Base-by-base conservation (phyloP, 2,329 filamentous ascomycete genomes). In the Epichloe elymi region DNA sequence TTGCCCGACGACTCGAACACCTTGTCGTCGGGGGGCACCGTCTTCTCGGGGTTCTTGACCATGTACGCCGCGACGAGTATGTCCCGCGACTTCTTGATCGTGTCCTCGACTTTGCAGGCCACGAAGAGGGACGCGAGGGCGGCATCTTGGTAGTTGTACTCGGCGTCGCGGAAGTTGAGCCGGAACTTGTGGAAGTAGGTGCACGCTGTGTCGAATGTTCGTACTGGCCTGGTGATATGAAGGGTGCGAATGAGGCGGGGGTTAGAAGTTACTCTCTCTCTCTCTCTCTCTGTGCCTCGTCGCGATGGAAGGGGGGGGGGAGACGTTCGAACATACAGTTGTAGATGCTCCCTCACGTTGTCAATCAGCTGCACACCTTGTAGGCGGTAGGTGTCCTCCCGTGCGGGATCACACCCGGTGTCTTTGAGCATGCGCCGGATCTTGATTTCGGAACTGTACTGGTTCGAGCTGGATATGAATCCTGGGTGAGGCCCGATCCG, bases 31-130 rank as follows among this genome's bases (percentile, higher is more conserved):
- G 79, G 17, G 85, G 85, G 85, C 38, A 65, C 85, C 67, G 67
- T 88, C 76, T 67, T 86, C 65, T 69, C 83, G 58, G 60, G 79
- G 63, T 68, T 78, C 68, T 89, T 93, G 38, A 95, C 71, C 62
- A 95, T 96, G 68, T 91, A 88, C 23, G 88, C 85, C 1, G 90
- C 89, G 53, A 88, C 94, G 15, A 97, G 74, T 54, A 98, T 94
- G 56, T 98, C 93, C 52, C 80, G 82, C 3, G 88, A 95, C 72
- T 97, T 97, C 70, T 98, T 98, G 58, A 96, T 79, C 0, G 93
- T 98, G 66, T 98, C 93, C 67, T 98, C 93, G 44, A 94, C 89
- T 71, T 98, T 98, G 74, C 91, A 97, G 2, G 90, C 90, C 3
- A 90, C 86, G 62, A 97, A 91, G 8, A 98, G 73, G 23, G 88